Conservation (phyloP, 768 basidiomycete species). For the Trametes sanguinea region DNA sequence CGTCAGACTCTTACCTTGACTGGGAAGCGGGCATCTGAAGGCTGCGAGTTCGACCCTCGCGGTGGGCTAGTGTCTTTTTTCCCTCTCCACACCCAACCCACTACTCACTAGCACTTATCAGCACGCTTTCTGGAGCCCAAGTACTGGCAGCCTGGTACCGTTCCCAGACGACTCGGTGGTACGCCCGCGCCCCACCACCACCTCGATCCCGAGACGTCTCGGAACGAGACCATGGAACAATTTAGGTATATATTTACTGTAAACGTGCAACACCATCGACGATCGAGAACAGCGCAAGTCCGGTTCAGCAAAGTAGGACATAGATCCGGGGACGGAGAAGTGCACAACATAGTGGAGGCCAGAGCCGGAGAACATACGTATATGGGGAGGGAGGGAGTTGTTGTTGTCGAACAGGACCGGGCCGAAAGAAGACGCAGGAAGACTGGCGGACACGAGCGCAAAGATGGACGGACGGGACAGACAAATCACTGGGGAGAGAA, state of each 20-base stretch:
- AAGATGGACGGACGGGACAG: not conserved
- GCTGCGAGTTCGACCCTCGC: constrained; percentile 67
- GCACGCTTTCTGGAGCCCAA: not conserved
- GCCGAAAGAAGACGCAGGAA: not conserved
- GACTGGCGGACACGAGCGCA: not conserved
- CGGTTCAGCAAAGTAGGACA: constrained; percentile 12
- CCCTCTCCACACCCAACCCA: not conserved
- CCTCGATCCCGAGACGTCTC: too few relatives aligned
- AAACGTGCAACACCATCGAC: not conserved
- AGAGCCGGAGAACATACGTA: constrained; percentile 10
- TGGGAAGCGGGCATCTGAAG: constrained; percentile 46
- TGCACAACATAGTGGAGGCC: constrained; percentile 18
- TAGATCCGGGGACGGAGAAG: constrained; percentile 13
- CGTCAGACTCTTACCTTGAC: constrained; percentile 57
- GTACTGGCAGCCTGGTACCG: too few relatives aligned
- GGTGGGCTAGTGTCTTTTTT: constrained; percentile 48
- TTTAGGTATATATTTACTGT: not conserved
- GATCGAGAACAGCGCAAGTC: constrained; percentile 2
- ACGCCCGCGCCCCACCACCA: too few relatives aligned
- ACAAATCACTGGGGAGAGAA: not conserved
- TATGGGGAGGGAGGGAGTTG: not conserved
- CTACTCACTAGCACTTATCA: not conserved
- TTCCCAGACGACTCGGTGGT: too few relatives aligned
- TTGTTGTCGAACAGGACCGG: too few relatives aligned
- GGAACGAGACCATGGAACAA: too few relatives aligned